Percentiles rank a stretch among this genome's conserved stretches.
Evolutionary conservation across 2,329 filamentous ascomycete genomes (phyloP).

Genomic region (Cladosporium sp.): DNA sequence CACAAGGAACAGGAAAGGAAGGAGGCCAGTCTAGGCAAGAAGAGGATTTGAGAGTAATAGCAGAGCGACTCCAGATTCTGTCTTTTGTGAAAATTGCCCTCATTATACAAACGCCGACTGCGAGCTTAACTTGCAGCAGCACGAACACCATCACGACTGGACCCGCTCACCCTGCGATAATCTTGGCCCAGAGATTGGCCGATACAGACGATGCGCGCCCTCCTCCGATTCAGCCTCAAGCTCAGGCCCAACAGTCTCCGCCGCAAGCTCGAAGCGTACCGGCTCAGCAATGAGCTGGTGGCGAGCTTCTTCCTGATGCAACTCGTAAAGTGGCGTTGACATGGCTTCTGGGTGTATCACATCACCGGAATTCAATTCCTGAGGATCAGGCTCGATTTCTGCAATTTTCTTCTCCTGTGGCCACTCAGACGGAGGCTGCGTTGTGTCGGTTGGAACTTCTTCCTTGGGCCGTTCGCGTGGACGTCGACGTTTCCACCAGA

Average conservation of each 20-base stretch:
- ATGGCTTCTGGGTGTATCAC: not conserved
- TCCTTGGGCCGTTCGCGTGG: not conserved
- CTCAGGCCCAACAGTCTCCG: not conserved
- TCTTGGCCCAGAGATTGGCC: not conserved
- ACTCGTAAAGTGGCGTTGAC: slow-evolving; percentile 1
- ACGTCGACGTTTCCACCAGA: slow-evolving; percentile 7
- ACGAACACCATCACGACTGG: not conserved
- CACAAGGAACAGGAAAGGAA: not conserved
- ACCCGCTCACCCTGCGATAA: not conserved
- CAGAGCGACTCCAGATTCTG: not conserved
- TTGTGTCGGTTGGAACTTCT: not conserved
- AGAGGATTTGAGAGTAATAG: not conserved
- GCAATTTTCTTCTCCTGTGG: slow-evolving; percentile 2
- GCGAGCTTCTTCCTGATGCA: slow-evolving; percentile 4
- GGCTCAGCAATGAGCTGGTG: slow-evolving; percentile 9
- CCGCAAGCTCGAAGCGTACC: not conserved
- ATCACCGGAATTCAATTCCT: not conserved
- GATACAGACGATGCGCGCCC: not conserved
- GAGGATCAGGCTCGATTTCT: not conserved
- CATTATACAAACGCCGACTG: too few relatives aligned
- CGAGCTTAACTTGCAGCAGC: too few relatives aligned
- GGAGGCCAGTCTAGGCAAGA: not conserved
- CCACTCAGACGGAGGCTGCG: not conserved
- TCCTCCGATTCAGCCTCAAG: not conserved
- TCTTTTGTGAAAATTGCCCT: not conserved